Conservation (phyloP, 176 grass and related monocot genomes). For the Zoysia pacifica region DNA sequence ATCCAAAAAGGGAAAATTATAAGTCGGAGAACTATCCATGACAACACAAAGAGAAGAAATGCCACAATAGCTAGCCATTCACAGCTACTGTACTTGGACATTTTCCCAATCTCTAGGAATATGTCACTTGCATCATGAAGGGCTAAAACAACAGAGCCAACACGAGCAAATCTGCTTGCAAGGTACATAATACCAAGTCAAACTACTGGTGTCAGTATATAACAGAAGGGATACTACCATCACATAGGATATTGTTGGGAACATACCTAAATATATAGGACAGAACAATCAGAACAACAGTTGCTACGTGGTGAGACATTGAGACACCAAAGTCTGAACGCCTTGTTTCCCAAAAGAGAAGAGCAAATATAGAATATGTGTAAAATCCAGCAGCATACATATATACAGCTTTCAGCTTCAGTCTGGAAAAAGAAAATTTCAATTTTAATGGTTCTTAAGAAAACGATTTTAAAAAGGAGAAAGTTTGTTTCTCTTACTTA, state of each 20-base stretch:
- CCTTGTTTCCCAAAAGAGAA: slow-evolving; percentile 94
- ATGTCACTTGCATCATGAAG: slow-evolving; percentile 92
- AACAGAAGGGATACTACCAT: slow-evolving; percentile 22
- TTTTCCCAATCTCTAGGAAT: slow-evolving; percentile 89
- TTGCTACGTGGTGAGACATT: slow-evolving; percentile 88
- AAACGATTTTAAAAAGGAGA: slow-evolving; percentile 24
- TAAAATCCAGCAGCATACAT: slow-evolving; percentile 97
- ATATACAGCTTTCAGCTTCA: slow-evolving; percentile 87
- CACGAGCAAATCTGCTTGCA: slow-evolving; percentile 69
- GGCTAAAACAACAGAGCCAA: slow-evolving; percentile 75
- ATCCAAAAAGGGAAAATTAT: slow-evolving; percentile 87
- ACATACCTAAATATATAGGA: slow-evolving; percentile 85
- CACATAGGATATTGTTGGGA: neutral
- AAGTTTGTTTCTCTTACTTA: slow-evolving; percentile 53
- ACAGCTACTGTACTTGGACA: slow-evolving; percentile 86
- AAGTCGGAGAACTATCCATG: slow-evolving; percentile 85
- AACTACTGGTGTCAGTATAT: neutral
- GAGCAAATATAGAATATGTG: slow-evolving; percentile 92
- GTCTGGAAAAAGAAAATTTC: slow-evolving; percentile 48
- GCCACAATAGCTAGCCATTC: slow-evolving; percentile 59
- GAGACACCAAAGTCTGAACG: slow-evolving; percentile 79
- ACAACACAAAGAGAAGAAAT: slow-evolving; percentile 77
- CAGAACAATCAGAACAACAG: slow-evolving; percentile 69
- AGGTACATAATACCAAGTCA: slow-evolving; percentile 36
- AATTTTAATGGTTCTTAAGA: slow-evolving; percentile 5